Conservation (phyloP, 768 basidiomycete genomes). For the Trametes cubensis region DNA sequence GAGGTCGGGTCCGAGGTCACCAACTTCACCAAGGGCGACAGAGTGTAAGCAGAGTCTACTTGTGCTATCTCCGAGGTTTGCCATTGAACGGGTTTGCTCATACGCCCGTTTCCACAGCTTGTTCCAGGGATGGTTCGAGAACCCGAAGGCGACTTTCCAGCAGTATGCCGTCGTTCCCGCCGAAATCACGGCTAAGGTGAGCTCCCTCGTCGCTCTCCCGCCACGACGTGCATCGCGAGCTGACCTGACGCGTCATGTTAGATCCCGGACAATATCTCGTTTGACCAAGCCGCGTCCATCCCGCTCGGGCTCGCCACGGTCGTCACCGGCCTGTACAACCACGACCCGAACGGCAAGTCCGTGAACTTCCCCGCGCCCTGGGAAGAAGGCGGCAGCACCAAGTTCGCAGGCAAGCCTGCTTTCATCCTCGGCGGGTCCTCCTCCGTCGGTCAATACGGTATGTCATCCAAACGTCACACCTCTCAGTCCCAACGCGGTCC, state of each 20-base stretch:
- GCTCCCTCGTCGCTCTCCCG: not conserved
- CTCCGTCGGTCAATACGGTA: constrained; percentile 36
- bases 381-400: constrained; percentile 29
- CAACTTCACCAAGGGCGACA: constrained; percentile 39
- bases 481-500: not conserved
- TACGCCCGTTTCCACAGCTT: constrained; percentile 14
- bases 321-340: constrained; percentile 39
- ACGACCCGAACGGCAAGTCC: constrained; percentile 10
- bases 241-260: constrained; percentile 9
- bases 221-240: not conserved
- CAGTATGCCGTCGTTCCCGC: constrained; percentile 33
- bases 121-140: constrained; percentile 28
- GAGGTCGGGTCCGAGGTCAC: constrained; percentile 40
- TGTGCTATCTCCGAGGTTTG: too few relatives aligned
- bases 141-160: constrained; percentile 30
- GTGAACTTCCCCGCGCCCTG: constrained; percentile 27
- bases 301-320: constrained; percentile 45
- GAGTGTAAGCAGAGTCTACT: constrained; percentile 36
- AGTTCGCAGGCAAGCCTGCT: constrained; percentile 31
- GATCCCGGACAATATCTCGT: constrained; percentile 42
- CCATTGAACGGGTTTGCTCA: not conserved
- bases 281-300: constrained; percentile 46
- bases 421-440: constrained; percentile 33
- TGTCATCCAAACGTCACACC: not conserved
- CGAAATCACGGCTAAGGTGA: constrained; percentile 32